These are phyloP conservation scores for Ustilago tritici DNA, from an alignment of 1,284 basidiomycete genomes.

Conservation along the genomic window DNA sequence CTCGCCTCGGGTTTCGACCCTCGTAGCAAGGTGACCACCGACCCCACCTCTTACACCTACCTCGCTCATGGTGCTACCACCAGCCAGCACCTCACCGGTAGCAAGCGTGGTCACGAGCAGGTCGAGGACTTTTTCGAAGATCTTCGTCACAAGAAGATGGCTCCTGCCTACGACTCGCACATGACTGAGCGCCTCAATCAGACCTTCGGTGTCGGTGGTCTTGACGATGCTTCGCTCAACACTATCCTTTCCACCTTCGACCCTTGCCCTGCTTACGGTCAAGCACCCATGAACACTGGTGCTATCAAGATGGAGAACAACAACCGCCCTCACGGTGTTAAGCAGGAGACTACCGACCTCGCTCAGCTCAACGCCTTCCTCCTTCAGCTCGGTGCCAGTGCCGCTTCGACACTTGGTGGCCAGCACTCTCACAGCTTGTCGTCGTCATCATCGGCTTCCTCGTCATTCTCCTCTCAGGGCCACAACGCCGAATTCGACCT, in stretches of 20 bases:
- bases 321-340: constrained; percentile 70
- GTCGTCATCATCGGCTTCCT: constrained; percentile 19
- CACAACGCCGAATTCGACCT: constrained; percentile 54
- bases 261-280: constrained; percentile 16
- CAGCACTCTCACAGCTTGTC: constrained; percentile 42
- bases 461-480: constrained; percentile 38
- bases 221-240: constrained; percentile 57
- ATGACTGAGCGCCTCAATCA: constrained; percentile 65
- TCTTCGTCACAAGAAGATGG: constrained; percentile 59
- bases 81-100: constrained; percentile 47
- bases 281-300: constrained; percentile 17
- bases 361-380: constrained; percentile 69
- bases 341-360: constrained; percentile 68
- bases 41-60: constrained; percentile 60
- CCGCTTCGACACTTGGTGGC: constrained; percentile 50
- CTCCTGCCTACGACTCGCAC: constrained; percentile 62
- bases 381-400: constrained; percentile 67
- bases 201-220: constrained; percentile 52
- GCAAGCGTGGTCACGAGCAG: constrained; percentile 59
- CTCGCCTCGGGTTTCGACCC: constrained; percentile 37
- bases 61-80: constrained; percentile 56
- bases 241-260: constrained; percentile 54
- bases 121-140: constrained; percentile 65
- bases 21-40: constrained; percentile 49
- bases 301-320: constrained; percentile 21